Percentiles rank a stretch among this genome's conserved stretches.
Evolutionary conservation across 2,329 filamentous ascomycete genomes (phyloP).

Genomic region (Paraphaeosphaeria minitans): DNA sequence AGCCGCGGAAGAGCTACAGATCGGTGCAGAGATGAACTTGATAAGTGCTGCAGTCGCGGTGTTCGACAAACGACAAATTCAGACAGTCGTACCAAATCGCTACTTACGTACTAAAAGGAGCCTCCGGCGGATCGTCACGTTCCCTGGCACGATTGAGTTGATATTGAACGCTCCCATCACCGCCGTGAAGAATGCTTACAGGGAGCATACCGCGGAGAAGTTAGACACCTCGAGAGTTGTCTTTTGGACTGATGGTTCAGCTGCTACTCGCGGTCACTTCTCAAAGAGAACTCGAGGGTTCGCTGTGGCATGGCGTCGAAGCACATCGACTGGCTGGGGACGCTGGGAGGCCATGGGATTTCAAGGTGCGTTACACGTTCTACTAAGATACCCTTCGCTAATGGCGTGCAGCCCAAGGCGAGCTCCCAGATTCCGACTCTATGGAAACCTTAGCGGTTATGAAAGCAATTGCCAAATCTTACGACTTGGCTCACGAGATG

Average conservation of each 20-base stretch:
- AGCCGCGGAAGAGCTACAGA: constrained; percentile 9
- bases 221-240: constrained; percentile 10
- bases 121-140: not conserved
- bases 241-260: constrained; percentile 19
- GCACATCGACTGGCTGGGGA: constrained; percentile 10
- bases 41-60: not conserved
- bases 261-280: not conserved
- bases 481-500: not conserved
- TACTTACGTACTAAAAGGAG: constrained; percentile 3
- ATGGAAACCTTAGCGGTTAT: constrained; percentile 15
- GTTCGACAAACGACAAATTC: constrained; percentile 10
- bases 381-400: not conserved
- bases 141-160: constrained; percentile 12
- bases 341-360: constrained; percentile 13
- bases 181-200: constrained; percentile 13
- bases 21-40: constrained; percentile 1
- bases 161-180: not conserved
- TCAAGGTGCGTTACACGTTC: constrained; percentile 5
- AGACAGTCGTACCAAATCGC: constrained; percentile 12
- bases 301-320: constrained; percentile 14
- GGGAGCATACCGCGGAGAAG: constrained; percentile 13
- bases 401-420: not conserved
- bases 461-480: constrained; percentile 17
- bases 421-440: not conserved
- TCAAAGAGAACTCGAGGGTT: not conserved